Conservation (phyloP, 2,329 filamentous ascomycete species). For the Neoascochyta sp. region DNA sequence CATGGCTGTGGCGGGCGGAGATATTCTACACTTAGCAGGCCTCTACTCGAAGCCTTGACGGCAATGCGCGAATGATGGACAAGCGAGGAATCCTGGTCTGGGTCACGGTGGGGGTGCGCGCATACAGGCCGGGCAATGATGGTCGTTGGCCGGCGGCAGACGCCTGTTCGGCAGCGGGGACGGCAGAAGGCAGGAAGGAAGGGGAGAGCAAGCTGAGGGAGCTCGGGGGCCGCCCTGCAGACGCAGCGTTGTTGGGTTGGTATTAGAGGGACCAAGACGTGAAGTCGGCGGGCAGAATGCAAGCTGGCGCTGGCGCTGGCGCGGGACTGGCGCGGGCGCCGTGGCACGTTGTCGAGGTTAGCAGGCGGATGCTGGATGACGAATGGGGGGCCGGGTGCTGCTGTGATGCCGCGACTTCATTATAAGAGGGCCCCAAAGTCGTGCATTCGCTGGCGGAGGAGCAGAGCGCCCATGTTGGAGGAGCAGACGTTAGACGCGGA, state of each 20-base stretch:
- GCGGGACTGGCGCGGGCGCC: no score
- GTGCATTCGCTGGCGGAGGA: slow-evolving; percentile 30
- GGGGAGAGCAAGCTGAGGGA: slow-evolving; percentile 19
- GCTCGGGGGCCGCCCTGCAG: slow-evolving; percentile 13
- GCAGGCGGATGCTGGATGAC: slow-evolving; percentile 19
- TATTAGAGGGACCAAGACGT: slow-evolving; percentile 26
- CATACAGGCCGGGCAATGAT: slow-evolving; percentile 30
- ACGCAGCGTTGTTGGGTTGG: slow-evolving; percentile 23
- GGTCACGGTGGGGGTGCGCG: slow-evolving; percentile 25
- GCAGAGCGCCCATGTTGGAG: slow-evolving; percentile 27
- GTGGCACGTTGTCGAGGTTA: no score
- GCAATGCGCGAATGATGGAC: slow-evolving; percentile 25
- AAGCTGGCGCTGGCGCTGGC: no score
- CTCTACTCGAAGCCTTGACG: slow-evolving; percentile 8
- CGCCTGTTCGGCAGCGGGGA: slow-evolving; percentile 27
- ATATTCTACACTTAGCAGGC: slow-evolving; percentile 12
- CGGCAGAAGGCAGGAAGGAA: slow-evolving; percentile 22
- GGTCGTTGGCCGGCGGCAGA: slow-evolving; percentile 26
- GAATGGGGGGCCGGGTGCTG: slow-evolving; percentile 27
- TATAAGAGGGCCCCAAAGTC: slow-evolving; percentile 34
- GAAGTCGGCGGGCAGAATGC: slow-evolving; percentile 18
- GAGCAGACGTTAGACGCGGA: slow-evolving; percentile 13
- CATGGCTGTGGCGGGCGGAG: slow-evolving; percentile 32
- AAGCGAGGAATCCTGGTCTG: slow-evolving; percentile 27
- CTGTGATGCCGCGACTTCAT: slow-evolving; percentile 21